Percentiles rank a stretch among this genome's conserved stretches.
These are phyloP conservation scores for Whalleya microplaca DNA, from an alignment of 2,329 filamentous ascomycete genomes.

Conservation along the genomic window DNA sequence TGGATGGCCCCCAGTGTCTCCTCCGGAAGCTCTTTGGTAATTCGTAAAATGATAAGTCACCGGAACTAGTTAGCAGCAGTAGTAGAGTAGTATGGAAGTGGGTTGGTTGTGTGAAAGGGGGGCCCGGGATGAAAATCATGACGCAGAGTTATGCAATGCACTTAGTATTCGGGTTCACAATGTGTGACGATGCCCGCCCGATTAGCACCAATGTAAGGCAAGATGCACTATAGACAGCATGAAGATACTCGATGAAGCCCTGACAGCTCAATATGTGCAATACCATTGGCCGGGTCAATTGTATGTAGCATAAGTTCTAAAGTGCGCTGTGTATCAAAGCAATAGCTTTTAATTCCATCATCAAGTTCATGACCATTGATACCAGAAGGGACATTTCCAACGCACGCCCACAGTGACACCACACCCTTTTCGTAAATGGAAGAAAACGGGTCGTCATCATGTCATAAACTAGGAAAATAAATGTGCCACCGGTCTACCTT, in stretches of 20 bases:
- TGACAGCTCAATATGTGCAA: conserved; percentile 27
- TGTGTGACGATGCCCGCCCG: neutral
- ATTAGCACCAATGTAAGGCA: conserved; percentile 11
- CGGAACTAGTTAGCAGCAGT: neutral
- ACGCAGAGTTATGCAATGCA: neutral
- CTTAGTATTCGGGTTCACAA: neutral
- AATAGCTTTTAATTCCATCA: conserved; percentile 45
- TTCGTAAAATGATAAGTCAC: neutral
- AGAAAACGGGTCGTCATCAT: conserved; percentile 41
- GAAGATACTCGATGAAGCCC: conserved; percentile 12
- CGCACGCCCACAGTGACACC: conserved; percentile 42
- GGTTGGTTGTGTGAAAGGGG: too few relatives aligned
- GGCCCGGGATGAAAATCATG: neutral
- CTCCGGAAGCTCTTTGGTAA: neutral
- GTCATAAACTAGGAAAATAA: conserved; percentile 39
- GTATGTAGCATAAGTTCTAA: conserved; percentile 38
- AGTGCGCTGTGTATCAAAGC: conserved; percentile 42
- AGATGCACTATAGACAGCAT: conserved; percentile 12
- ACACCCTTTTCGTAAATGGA: conserved; percentile 43
- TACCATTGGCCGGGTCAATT: conserved; percentile 30
- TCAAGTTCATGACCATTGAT: conserved; percentile 44
- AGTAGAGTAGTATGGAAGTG: too few relatives aligned
- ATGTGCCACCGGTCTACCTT: conserved; percentile 35
- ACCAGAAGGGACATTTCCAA: conserved; percentile 45
- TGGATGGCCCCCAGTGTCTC: neutral